Evolutionary conservation across 2,329 filamentous ascomycete genomes (phyloP).

Genomic region (Colletotrichum sp.): DNA sequence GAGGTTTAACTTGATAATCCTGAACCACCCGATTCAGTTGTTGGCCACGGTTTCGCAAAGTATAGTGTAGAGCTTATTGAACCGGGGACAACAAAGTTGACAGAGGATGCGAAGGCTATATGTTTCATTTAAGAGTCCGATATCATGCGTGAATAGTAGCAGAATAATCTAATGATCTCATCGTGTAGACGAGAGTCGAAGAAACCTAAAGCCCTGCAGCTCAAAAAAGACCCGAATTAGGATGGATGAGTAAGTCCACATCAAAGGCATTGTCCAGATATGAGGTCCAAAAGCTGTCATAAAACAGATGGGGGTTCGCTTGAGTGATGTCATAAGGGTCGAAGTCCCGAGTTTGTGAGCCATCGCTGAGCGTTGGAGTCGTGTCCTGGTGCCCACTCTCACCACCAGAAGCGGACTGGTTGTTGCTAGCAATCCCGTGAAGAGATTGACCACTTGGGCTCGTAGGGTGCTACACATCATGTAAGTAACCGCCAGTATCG

Average conservation of each 20-base stretch:
- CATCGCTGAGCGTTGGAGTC: neutral
- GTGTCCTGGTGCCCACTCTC: neutral
- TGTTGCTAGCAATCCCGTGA: neutral
- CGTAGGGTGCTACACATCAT: neutral
- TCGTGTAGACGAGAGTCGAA: neutral
- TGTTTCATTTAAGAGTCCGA: fast-evolving
- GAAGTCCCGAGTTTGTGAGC: neutral
- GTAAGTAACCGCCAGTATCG: neutral
- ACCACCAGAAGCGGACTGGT: neutral
- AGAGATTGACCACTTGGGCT: neutral
- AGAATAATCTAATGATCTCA: neutral
- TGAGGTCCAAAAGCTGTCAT: neutral
- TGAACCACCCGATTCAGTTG: no score
- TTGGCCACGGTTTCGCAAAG: neutral
- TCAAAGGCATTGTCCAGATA: neutral
- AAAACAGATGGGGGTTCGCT: neutral
- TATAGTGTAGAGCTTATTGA: neutral
- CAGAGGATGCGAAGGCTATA: neutral
- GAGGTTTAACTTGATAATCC: neutral
- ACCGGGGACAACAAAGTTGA: neutral
- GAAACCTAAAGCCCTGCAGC: neutral
- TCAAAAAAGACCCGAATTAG: neutral
- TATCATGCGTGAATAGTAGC: neutral
- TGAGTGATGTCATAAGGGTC: neutral
- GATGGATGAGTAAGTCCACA: neutral